These are phyloP conservation scores for Hymenoscyphus fraxineus DNA, from an alignment of 2,329 filamentous ascomycete genomes.

Conservation along the genomic window DNA sequence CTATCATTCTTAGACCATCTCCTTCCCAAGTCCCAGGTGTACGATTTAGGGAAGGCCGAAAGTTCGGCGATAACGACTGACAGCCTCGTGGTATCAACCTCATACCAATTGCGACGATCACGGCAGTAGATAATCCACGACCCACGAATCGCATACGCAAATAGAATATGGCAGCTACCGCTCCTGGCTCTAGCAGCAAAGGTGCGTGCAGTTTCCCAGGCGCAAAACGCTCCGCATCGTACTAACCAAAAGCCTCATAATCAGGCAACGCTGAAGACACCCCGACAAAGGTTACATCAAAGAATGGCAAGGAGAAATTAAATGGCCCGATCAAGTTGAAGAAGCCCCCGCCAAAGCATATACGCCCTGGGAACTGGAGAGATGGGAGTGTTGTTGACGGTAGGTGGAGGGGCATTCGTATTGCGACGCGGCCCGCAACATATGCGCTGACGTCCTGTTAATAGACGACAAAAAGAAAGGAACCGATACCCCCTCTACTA, in stretches of 20 bases:
- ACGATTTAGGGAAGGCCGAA: background rate
- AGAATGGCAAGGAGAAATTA: constrained; percentile 40
- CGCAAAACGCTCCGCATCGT: background rate
- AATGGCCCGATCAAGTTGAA: constrained; percentile 59
- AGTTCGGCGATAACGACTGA: background rate
- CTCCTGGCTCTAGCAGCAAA: background rate
- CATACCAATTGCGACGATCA: background rate
- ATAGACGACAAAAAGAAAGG: constrained; percentile 54
- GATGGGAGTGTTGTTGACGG: constrained; percentile 63
- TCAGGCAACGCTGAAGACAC: constrained; percentile 48
- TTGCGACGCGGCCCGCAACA: background rate
- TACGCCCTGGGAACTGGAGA: constrained; percentile 67
- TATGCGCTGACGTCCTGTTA: constrained; percentile 12
- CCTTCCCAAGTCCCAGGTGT: background rate
- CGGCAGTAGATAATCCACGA: background rate
- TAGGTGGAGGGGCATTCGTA: constrained; percentile 36
- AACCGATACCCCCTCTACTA: constrained; percentile 39
- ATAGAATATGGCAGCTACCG: background rate
- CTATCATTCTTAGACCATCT: background rate
- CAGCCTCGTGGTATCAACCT: background rate
- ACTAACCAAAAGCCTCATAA: background rate
- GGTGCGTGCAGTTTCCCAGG: background rate
- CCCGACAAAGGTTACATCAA: constrained; percentile 61
- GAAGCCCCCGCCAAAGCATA: constrained; percentile 58
- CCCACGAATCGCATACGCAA: background rate